Conservation (phyloP, 495 filamentous ascomycete species). For the Lepraria neglecta region DNA sequence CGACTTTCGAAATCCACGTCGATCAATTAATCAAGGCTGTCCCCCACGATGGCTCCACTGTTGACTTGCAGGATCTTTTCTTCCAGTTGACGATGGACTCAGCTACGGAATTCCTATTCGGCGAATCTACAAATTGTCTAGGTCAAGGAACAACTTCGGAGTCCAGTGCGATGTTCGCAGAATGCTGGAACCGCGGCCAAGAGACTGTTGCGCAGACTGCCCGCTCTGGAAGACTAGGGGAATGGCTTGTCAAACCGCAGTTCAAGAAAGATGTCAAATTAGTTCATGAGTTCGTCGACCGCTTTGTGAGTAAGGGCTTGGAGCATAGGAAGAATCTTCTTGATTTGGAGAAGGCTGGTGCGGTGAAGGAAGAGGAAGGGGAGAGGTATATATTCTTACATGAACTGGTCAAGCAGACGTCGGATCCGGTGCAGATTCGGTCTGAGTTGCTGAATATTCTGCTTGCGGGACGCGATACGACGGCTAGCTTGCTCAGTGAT, state of each 20-base stretch:
- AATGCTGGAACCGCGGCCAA: slow-evolving; percentile 42
- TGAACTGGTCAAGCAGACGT: slow-evolving; percentile 53
- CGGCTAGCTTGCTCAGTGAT: slow-evolving; percentile 29
- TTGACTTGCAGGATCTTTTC: slow-evolving; percentile 57
- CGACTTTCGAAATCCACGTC: slow-evolving; percentile 53
- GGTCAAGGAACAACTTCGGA: slow-evolving; percentile 25
- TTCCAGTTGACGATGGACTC: slow-evolving; percentile 59
- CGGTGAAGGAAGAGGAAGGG: neutral
- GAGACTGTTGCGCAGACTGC: slow-evolving; percentile 34
- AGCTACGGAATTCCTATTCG: slow-evolving; percentile 63
- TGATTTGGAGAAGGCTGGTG: slow-evolving; percentile 23
- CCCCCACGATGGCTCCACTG: slow-evolving; percentile 41
- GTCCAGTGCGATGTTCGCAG: slow-evolving; percentile 29
- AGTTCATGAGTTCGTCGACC: slow-evolving; percentile 45
- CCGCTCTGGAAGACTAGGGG: slow-evolving; percentile 36
- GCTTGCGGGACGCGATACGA: slow-evolving; percentile 59
- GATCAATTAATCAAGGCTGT: slow-evolving; percentile 45
- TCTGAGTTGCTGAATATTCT: slow-evolving; percentile 61
- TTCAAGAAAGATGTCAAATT: slow-evolving; percentile 37
- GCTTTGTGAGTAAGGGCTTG: slow-evolving; percentile 43
- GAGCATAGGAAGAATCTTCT: slow-evolving; percentile 28
- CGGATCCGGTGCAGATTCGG: slow-evolving; percentile 52
- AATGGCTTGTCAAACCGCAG: slow-evolving; percentile 37
- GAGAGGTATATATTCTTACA: slow-evolving; percentile 57
- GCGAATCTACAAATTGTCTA: slow-evolving; percentile 47